Percentiles rank a stretch among this genome's conserved stretches.
Evolutionary conservation across 1,284 basidiomycete species (phyloP).

Genomic region (Omphalotus olearius): DNA sequence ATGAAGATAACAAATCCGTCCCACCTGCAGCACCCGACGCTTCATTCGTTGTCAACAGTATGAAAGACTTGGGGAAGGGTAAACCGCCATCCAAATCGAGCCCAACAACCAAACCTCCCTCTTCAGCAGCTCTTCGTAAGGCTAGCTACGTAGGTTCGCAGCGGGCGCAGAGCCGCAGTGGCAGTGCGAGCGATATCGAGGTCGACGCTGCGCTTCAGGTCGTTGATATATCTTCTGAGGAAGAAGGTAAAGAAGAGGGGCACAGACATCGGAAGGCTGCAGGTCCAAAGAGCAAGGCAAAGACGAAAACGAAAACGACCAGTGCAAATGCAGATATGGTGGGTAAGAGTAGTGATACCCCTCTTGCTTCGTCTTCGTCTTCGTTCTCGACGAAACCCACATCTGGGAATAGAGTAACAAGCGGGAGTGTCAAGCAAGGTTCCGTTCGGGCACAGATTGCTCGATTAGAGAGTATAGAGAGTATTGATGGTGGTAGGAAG

Average conservation of each 20-base stretch:
- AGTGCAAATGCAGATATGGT: not conserved
- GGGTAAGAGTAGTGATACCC: not conserved
- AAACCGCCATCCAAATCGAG: slow-evolving; percentile 1
- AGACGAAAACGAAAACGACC: slow-evolving; percentile 2
- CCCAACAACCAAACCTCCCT: not conserved
- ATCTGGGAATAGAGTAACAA: not conserved
- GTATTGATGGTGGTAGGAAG: not conserved
- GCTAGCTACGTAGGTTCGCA: slow-evolving; percentile 1
- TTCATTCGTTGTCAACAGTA: too few relatives aligned
- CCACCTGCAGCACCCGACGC: too few relatives aligned
- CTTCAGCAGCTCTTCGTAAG: slow-evolving; percentile 12
- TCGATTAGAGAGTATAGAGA: slow-evolving; percentile 1
- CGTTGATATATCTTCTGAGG: slow-evolving; percentile 17
- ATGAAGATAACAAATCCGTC: too few relatives aligned
- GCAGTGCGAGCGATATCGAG: slow-evolving; percentile 5
- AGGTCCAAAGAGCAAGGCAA: slow-evolving; percentile 1
- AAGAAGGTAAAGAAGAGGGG: slow-evolving; percentile 10
- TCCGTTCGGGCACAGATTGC: slow-evolving; percentile 6
- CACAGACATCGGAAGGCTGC: not conserved
- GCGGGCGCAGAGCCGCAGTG: not conserved
- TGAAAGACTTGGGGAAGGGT: too few relatives aligned
- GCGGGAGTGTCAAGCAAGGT: not conserved
- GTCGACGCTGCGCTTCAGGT: slow-evolving; percentile 6
- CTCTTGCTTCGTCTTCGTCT: not conserved
- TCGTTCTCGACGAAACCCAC: not conserved